phyloP scores from a whole-genome alignment of 2,329 filamentous ascomycete species.

The Cladophialophora chaetospira region DNA sequence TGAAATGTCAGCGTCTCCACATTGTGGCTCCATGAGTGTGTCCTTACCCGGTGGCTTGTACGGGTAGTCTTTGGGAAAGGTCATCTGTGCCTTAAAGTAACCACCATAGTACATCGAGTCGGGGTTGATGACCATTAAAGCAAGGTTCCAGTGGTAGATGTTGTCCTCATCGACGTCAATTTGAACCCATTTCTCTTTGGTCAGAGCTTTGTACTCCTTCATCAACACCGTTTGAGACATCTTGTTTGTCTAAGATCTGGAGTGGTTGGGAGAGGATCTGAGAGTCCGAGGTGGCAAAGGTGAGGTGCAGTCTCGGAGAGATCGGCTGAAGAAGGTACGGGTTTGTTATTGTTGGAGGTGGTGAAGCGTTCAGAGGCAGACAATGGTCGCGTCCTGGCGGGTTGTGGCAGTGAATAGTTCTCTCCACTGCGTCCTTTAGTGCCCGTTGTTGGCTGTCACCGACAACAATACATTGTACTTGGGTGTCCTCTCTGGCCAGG shows the following conservation, averaged over 20 bases:
- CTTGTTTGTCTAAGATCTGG: neutral
- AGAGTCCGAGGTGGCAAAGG: neutral
- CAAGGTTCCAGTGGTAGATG: slow-evolving; percentile 83
- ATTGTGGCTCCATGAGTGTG: neutral
- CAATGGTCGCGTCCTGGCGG: neutral
- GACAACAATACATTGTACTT: slow-evolving; percentile 2
- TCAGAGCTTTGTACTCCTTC: slow-evolving; percentile 79
- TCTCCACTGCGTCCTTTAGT: neutral
- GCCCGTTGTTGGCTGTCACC: neutral
- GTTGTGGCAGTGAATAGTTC: neutral
- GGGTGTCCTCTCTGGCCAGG: neutral
- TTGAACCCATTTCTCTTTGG: slow-evolving; percentile 91
- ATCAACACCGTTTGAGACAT: slow-evolving; percentile 79
- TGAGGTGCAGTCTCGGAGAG: neutral
- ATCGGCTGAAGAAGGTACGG: neutral
- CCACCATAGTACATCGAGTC: slow-evolving; percentile 91
- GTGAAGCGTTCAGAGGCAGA: neutral
- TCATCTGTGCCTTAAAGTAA: slow-evolving; percentile 89
- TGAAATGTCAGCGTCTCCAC: slow-evolving; percentile 12
- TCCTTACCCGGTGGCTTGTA: slow-evolving; percentile 71
- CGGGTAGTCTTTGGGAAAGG: slow-evolving; percentile 85
- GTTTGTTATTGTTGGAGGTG: neutral
- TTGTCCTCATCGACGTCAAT: slow-evolving; percentile 84
- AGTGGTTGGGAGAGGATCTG: neutral
- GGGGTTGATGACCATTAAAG: slow-evolving; percentile 87